Base-by-base conservation (phyloP, 768 basidiomycete species). In the Auricularia cornea region DNA sequence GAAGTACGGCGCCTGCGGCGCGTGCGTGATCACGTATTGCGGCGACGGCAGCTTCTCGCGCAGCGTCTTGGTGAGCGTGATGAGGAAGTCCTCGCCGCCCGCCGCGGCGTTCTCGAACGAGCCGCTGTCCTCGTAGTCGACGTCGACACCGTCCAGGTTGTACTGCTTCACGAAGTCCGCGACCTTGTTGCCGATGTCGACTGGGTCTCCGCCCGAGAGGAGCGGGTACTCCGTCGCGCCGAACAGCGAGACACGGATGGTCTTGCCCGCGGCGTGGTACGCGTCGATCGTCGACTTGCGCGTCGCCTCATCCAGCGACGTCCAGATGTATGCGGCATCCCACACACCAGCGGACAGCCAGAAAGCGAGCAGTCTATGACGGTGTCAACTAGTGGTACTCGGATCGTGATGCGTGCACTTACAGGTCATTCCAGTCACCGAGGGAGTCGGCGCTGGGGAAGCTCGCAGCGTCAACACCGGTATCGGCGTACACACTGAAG, bases 201-300 rank as follows among this genome's bases (percentile, higher is more conserved):
- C 30, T 12, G 54, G 54, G 54, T 57, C 54, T 6, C 54, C 54
- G 26, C 54, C 54, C 26, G 54, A 57, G 28, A 57, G 26, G 28
- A 57, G 30, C 28, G 54, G 54, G 54, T 29, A 57, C 54, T 57
- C 54, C 28, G 54, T 57, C 6, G 54, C 54, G 54, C 54, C 54
- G 54, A 57, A 57, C 4, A 31, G 12, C 28, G 54, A 28, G 18
- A 57, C 54, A 20, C 54, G 54, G 30, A 57, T 57, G 12, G 26
- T 57, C 54, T 57, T 57, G 54, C 54, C 54, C 16, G 54, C 54
- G 54, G 54, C 54, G 26, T 57, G 54, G 54, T 57, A 57, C 26
- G 28, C 26, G 54, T 57, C 26, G 54, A 57, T 28, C 28, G 26
- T 57, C 54, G 26, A 28, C 54, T 52, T 57, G 54, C 54, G 54